phyloP scores from a whole-genome alignment of 768 basidiomycete species.

The Hericium erinaceus region DNA sequence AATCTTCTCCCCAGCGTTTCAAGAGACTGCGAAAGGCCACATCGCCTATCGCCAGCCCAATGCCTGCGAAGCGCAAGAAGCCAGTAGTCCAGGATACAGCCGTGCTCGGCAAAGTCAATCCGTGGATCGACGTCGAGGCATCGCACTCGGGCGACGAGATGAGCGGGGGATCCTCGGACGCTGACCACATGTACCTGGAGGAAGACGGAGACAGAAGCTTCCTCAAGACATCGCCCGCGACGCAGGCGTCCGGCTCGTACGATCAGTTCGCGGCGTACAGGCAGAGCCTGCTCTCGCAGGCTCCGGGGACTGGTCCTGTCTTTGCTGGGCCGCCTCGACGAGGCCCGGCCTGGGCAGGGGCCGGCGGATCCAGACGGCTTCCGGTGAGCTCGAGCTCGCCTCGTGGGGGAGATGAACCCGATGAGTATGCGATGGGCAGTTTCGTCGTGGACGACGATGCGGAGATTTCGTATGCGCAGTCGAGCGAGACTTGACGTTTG shows the following conservation, averaged over 20 bases:
- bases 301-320: constrained; percentile 35
- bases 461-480: constrained; percentile 41
- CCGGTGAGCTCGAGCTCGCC: constrained; percentile 51
- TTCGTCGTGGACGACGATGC: constrained; percentile 78
- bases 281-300: constrained; percentile 66
- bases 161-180: constrained; percentile 52
- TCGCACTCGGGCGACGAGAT: constrained; percentile 74
- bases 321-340: constrained; percentile 48
- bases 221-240: constrained; percentile 50
- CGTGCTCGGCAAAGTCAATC: constrained; percentile 30
- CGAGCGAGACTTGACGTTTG: constrained; percentile 10
- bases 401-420: constrained; percentile 38
- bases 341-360: constrained; percentile 22
- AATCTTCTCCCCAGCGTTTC: constrained; percentile 23
- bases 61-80: constrained; percentile 18
- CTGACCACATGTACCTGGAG: constrained; percentile 35
- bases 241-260: constrained; percentile 64
- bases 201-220: constrained; percentile 68
- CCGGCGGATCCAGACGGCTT: constrained; percentile 21
- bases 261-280: constrained; percentile 65
- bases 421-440: constrained; percentile 65
- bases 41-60: not conserved
- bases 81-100: constrained; percentile 20
- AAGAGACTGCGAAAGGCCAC: constrained; percentile 20
- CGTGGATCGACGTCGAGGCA: constrained; percentile 61